Conservation (phyloP, 176 grass and related monocot species). For the Metroxylon sagu region DNA sequence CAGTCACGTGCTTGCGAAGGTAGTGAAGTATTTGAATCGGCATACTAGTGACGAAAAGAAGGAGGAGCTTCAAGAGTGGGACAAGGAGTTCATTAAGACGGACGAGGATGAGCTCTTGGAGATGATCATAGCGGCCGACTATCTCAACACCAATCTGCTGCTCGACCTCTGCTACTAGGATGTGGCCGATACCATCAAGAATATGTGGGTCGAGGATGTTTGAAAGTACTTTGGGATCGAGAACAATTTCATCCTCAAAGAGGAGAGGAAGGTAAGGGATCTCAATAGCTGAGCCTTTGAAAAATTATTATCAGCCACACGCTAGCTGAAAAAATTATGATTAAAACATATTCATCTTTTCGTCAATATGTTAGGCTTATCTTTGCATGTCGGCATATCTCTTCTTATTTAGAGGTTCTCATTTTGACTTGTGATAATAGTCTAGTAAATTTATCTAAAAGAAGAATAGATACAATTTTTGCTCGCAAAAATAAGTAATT, state of each 20-base stretch:
- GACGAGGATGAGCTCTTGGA: not conserved
- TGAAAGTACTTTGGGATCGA: slow-evolving; percentile 1
- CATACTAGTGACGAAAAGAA: too few species aligned
- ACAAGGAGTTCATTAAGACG: not conserved
- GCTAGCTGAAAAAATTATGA: too few species aligned
- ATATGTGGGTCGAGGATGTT: slow-evolving; percentile 13
- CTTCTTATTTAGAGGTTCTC: too few species aligned
- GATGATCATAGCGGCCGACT: not conserved
- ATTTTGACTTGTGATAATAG: too few species aligned
- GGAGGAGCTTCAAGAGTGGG: not conserved
- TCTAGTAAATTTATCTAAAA: too few species aligned
- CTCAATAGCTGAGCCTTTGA: slow-evolving; percentile 1
- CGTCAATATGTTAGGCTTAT: too few species aligned
- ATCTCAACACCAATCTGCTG: slow-evolving; percentile 1
- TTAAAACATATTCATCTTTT: too few species aligned
- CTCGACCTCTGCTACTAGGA: not conserved
- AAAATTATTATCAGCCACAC: too few species aligned
- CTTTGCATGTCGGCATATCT: too few species aligned
- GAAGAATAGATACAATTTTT: too few species aligned
- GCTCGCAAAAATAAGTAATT: too few species aligned
- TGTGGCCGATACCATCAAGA: slow-evolving; percentile 1
- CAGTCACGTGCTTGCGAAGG: not conserved
- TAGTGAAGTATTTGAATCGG: slow-evolving; percentile 17
- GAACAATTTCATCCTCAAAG: slow-evolving; percentile 13
- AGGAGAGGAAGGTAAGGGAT: not conserved